Base-by-base conservation (phyloP, 1,139 yeast genomes). In the Diutina sp. region DNA sequence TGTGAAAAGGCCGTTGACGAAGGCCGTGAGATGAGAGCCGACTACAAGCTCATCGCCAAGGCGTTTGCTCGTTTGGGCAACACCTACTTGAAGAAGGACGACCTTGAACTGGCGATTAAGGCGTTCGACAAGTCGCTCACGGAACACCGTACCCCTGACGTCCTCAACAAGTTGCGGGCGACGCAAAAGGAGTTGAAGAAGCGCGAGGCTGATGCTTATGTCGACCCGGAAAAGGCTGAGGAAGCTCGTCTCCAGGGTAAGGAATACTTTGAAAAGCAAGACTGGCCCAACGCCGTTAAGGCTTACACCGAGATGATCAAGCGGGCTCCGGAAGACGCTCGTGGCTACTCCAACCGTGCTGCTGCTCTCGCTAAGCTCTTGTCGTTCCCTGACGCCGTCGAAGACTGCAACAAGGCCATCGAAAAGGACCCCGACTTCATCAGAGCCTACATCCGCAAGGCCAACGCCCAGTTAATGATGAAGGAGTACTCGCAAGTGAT, bases 291-390 rank as follows among this genome's bases (percentile, higher is more conserved):
- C 63, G 98, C 99, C 45, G 97, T 95, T 57, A 88, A 88, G 70
- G 86, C 96, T 11, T 95, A 95, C 73, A 78, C 95, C 56, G 99
- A 95, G 73, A 93, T 95, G 90, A 79, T 91, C 66, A 89, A 90
- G 75, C 87, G 99, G 69, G 91, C 95, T 3, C 99, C 99, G 58
- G 84, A 85, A 58, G 99, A 95, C 71, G 95, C 96, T 45, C 84
- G 97, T 72, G 99, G 98, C 57, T 95, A 91, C 72, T 90, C 96
- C 53, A 95, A 95, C 76, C 87, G 99, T 73, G 99, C 99, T 57
- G 99, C 99, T 50, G 97, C 96, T 1, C 82, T 87, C 68, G 84
- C 96, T 56, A 95, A 95, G 72, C 81, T 95, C 63, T 84, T 93
- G 87, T 89, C 97, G 21, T 93, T 91, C 87, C 97, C 97, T 46